phyloP scores from a whole-genome alignment of 352 stramenopile species.

The Albugo laibachii region DNA sequence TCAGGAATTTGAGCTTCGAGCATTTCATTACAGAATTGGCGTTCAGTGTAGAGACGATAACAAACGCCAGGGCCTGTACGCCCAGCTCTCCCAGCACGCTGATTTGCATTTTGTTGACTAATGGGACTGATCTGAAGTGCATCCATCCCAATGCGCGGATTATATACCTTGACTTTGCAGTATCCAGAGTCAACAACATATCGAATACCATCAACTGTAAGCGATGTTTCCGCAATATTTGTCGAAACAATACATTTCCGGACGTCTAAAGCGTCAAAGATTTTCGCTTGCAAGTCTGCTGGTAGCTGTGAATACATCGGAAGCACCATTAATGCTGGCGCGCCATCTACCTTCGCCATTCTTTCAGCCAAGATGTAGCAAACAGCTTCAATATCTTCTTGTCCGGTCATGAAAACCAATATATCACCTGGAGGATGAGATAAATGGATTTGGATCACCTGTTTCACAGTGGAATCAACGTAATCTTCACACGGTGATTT shows the following conservation, averaged over 20 bases:
- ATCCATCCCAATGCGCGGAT: constrained; percentile 98
- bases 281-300: constrained; percentile 94
- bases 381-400: constrained; percentile 97
- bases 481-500: constrained; percentile 95
- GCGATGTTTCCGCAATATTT: constrained; percentile 94
- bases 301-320: constrained; percentile 99
- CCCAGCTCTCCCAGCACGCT: constrained; percentile 88
- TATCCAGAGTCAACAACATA: constrained; percentile 97
- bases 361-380: constrained; percentile 89
- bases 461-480: constrained; percentile 94
- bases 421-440: constrained; percentile 93
- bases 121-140: constrained; percentile 90
- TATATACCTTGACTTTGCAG: constrained; percentile 99
- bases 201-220: constrained; percentile 93
- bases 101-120: constrained; percentile 95
- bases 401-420: constrained; percentile 98
- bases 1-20: constrained; percentile 95
- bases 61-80: constrained; percentile 80
- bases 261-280: constrained; percentile 89
- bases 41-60: constrained; percentile 94
- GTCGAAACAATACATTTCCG: constrained; percentile 96
- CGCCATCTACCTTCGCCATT: constrained; percentile 86
- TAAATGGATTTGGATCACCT: constrained; percentile 97
- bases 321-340: constrained; percentile 90
- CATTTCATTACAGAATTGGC: constrained; percentile 93